These are phyloP conservation scores for Boletus tomentosulus DNA, from an alignment of 768 basidiomycete species.

Conservation along the genomic window DNA sequence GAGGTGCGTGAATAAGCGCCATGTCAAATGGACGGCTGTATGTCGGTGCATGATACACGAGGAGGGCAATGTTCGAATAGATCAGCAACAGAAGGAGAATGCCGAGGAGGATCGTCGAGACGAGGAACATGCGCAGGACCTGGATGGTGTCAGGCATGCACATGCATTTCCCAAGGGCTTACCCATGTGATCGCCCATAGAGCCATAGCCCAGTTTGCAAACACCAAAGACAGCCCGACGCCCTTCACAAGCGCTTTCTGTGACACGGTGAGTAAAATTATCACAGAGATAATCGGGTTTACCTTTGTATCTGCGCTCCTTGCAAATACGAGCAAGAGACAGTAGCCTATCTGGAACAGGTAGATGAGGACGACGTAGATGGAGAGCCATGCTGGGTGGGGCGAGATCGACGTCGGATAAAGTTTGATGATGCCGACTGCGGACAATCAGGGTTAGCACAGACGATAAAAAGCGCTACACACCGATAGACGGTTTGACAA, in stretches of 20 bases:
- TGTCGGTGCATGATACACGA: conserved; percentile 66
- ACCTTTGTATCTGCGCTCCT: conserved; percentile 81
- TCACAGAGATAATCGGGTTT: not conserved
- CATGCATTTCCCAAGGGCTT: not conserved
- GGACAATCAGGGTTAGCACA: not conserved
- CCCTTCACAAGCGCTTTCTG: conserved; percentile 69
- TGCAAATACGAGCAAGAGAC: conserved; percentile 67
- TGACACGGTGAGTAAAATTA: not conserved
- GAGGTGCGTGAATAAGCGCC: conserved; percentile 82
- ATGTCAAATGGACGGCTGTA: conserved; percentile 65
- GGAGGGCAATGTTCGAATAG: conserved; percentile 75
- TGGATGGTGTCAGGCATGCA: conserved; percentile 17
- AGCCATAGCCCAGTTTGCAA: conserved; percentile 78
- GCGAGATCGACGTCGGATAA: conserved; percentile 71
- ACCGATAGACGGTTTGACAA: conserved; percentile 65
- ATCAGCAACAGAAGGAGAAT: conserved; percentile 65
- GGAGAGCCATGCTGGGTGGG: conserved; percentile 52
- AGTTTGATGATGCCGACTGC: conserved; percentile 47
- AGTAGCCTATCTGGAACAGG: conserved; percentile 75
- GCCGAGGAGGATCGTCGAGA: conserved; percentile 69
- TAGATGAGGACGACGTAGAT: conserved; percentile 60
- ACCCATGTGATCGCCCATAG: conserved; percentile 80
- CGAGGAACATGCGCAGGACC: conserved; percentile 74
- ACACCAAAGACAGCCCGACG: conserved; percentile 72
- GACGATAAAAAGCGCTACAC: conserved; percentile 4